phyloP scores from a whole-genome alignment of 805 yeast species.

The Yarrowia sp. region DNA sequence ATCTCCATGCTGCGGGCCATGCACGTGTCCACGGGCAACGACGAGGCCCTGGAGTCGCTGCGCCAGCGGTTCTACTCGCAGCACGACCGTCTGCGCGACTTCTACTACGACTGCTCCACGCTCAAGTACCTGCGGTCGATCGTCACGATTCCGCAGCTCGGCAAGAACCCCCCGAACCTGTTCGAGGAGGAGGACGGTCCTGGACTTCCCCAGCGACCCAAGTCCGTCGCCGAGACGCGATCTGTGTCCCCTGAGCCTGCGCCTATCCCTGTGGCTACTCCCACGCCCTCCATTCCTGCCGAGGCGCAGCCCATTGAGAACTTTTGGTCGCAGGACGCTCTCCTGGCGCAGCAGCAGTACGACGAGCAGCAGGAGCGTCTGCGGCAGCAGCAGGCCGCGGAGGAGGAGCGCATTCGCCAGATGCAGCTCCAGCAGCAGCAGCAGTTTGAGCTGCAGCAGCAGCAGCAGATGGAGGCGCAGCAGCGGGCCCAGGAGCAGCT shows the following conservation, averaged over 20 bases:
- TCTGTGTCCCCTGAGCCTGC: constrained; percentile 32
- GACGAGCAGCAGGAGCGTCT: constrained; percentile 60
- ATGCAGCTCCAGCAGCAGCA: constrained; percentile 66
- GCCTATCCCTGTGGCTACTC: constrained; percentile 30
- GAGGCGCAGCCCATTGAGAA: constrained; percentile 44
- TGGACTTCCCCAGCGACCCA: constrained; percentile 44
- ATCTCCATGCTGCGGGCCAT: constrained; percentile 89
- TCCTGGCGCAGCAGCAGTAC: constrained; percentile 48
- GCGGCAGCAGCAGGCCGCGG: constrained; percentile 62
- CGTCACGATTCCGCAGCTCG: constrained; percentile 72
- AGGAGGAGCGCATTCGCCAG: constrained; percentile 64
- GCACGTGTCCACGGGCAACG: constrained; percentile 67
- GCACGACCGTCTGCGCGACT: constrained; percentile 67
- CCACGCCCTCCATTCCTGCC: constrained; percentile 35
- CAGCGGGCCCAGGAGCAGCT: constrained; percentile 68
- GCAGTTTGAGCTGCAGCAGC: constrained; percentile 72
- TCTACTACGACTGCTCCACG: constrained; percentile 86
- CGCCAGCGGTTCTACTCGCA: constrained; percentile 69
- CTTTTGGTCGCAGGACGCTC: constrained; percentile 44
- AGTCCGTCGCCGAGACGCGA: constrained; percentile 32
- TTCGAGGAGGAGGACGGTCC: constrained; percentile 45
- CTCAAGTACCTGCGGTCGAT: constrained; percentile 76
- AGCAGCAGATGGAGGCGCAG: constrained; percentile 65
- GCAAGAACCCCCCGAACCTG: constrained; percentile 59
- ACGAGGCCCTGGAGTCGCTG: constrained; percentile 74